These are phyloP conservation scores for Mastigamoeba balamuthi DNA, from an alignment of 78 protist species.

Conservation along the genomic window DNA sequence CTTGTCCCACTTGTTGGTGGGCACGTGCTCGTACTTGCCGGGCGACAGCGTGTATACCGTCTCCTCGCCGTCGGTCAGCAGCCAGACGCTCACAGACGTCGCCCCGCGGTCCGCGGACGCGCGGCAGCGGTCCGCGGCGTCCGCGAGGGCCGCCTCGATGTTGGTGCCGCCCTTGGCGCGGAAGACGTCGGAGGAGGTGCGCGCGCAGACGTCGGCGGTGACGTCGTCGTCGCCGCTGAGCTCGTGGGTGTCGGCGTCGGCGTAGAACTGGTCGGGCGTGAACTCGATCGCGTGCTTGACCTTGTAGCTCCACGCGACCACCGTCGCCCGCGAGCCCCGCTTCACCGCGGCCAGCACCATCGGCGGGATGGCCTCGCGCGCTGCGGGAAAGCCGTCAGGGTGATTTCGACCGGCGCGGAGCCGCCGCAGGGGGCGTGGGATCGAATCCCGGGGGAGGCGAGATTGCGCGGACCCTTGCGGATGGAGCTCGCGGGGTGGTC, in stretches of 20 bases:
- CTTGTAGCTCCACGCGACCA: not conserved
- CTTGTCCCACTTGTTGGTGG: not conserved
- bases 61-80: constrained; percentile 5
- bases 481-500: not conserved
- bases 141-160: not conserved
- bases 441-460: not conserved
- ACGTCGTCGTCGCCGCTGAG: not conserved
- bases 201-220: not conserved
- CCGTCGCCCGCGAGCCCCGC: not conserved
- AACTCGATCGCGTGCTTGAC: not conserved
- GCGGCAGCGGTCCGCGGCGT: not conserved
- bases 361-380: not conserved
- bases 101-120: not conserved
- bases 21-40: not conserved
- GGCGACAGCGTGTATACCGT: not conserved
- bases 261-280: not conserved
- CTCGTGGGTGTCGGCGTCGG: not conserved
- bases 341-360: not conserved
- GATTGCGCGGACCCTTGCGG: not conserved
- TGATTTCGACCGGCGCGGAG: too few relatives aligned
- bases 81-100: not conserved
- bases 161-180: not conserved
- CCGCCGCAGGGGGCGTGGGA: not conserved
- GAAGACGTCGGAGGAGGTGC: not conserved
- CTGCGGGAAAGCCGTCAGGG: too few relatives aligned